These are phyloP conservation scores for Cytospora mali DNA, from an alignment of 2,329 filamentous ascomycete genomes.

Conservation along the genomic window DNA sequence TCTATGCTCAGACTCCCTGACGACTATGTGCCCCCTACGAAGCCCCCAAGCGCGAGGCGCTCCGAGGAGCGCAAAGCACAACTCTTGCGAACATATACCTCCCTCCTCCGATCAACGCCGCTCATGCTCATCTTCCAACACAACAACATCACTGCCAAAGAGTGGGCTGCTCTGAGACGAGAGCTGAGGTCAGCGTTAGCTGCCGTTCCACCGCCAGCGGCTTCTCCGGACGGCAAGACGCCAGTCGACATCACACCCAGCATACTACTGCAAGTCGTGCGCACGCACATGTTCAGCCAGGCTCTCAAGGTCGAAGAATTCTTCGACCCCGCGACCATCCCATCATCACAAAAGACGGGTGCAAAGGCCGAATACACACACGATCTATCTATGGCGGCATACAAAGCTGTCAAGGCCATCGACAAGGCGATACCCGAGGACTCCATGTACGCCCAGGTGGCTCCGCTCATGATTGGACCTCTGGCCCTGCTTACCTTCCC, in stretches of 20 bases:
- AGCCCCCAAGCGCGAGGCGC: slow-evolving; percentile 85
- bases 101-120: slow-evolving; percentile 81
- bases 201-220: slow-evolving; percentile 42
- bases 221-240: slow-evolving; percentile 37
- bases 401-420: slow-evolving; percentile 48
- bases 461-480: slow-evolving; percentile 79
- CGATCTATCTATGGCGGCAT: slow-evolving; percentile 58
- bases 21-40: slow-evolving; percentile 64
- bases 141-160: slow-evolving; percentile 69
- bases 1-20: slow-evolving; percentile 42
- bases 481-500: slow-evolving; percentile 81
- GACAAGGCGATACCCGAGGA: slow-evolving; percentile 37
- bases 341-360: slow-evolving; percentile 36
- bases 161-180: slow-evolving; percentile 73
- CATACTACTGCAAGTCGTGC: slow-evolving; percentile 80
- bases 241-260: slow-evolving; percentile 54
- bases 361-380: slow-evolving; percentile 46
- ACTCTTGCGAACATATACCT: slow-evolving; percentile 82
- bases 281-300: slow-evolving; percentile 85
- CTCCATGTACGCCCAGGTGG: slow-evolving; percentile 60
- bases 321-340: slow-evolving; percentile 57
- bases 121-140: slow-evolving; percentile 81
- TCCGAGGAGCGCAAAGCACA: slow-evolving; percentile 90
- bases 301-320: slow-evolving; percentile 87
- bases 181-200: slow-evolving; percentile 60